Conservation (phyloP, 768 basidiomycete species). For the Hysterangium stoloniferum region DNA sequence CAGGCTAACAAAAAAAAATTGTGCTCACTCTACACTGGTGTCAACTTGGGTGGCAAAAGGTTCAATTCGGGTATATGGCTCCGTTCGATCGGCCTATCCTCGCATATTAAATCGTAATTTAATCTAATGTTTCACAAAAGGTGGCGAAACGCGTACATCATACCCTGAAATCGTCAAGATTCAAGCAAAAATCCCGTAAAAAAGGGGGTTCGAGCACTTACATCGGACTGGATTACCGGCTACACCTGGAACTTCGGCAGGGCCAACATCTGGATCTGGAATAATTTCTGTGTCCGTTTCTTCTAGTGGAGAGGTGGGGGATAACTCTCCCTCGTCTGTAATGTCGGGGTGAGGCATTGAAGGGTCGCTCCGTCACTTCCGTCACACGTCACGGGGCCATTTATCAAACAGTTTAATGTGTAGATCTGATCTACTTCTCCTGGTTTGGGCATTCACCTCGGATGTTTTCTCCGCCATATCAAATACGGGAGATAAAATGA, state of each 20-base stretch:
- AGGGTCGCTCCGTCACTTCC: slow-evolving; percentile 43
- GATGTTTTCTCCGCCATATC: no score
- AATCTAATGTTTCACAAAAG: slow-evolving; percentile 13
- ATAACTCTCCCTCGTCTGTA: slow-evolving; percentile 15
- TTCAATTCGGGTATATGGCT: slow-evolving; percentile 72
- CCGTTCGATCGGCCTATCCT: slow-evolving; percentile 69
- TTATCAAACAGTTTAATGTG: slow-evolving; percentile 44
- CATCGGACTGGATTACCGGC: slow-evolving; percentile 74
- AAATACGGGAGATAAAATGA: slow-evolving; percentile 43
- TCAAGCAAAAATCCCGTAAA: slow-evolving; percentile 1
- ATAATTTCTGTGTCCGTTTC: slow-evolving; percentile 45
- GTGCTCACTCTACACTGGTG: slow-evolving; percentile 70
- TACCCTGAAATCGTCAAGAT: slow-evolving; percentile 48
- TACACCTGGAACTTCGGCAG: slow-evolving; percentile 53
- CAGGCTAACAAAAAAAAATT: neutral
- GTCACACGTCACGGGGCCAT: slow-evolving; percentile 55
- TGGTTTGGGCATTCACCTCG: no score
- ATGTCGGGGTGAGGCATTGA: slow-evolving; percentile 9
- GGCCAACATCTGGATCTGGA: slow-evolving; percentile 27
- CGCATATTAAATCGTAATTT: slow-evolving; percentile 1
- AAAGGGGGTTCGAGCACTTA: slow-evolving; percentile 34
- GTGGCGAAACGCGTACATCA: slow-evolving; percentile 51
- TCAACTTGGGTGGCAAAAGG: slow-evolving; percentile 82
- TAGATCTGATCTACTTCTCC: no score
- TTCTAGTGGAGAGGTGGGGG: slow-evolving; percentile 38